A percentile compares a stretch with the other conserved stretches of the same genome.
Conservation (phyloP, 1,284 basidiomycete species). For the Trichosporon asahii region DNA sequence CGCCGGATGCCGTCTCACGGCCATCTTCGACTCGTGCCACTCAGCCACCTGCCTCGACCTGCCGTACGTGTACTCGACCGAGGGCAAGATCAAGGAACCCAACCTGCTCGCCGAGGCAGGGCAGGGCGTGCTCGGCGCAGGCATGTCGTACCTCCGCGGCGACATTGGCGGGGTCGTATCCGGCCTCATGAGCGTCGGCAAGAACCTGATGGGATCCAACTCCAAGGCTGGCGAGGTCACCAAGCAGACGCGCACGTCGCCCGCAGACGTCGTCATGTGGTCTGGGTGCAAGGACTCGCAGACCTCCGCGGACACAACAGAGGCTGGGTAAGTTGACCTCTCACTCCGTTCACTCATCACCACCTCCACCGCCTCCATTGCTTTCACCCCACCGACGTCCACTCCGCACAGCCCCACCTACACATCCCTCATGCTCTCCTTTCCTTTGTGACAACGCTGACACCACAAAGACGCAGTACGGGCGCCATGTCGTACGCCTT, state of each 20-base stretch:
- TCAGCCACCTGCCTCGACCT: conserved; percentile 54
- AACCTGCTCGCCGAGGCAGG: conserved; percentile 75
- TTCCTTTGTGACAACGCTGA: too few relatives aligned
- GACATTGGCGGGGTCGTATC: conserved; percentile 70
- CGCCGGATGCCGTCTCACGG: conserved; percentile 77
- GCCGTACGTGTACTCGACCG: conserved; percentile 70
- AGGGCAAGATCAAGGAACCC: conserved; percentile 80
- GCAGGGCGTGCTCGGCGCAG: conserved; percentile 61
- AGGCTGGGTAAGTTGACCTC: conserved; percentile 65
- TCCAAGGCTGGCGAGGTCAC: conserved; percentile 38
- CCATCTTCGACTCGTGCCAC: conserved; percentile 69
- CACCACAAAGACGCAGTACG: not conserved
- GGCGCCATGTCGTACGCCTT: conserved; percentile 79
- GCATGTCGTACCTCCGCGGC: conserved; percentile 51
- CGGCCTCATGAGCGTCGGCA: conserved; percentile 28
- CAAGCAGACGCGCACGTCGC: conserved; percentile 68
- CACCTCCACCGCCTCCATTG: too few relatives aligned
- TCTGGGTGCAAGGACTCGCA: conserved; percentile 89
- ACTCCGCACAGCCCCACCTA: not conserved
- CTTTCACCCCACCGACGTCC: too few relatives aligned
- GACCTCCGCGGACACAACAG: conserved; percentile 84
- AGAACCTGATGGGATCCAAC: conserved; percentile 23
- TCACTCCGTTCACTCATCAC: too few relatives aligned
- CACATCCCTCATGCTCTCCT: not conserved
- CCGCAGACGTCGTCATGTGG: conserved; percentile 66